Base-by-base conservation (phyloP, 2,329 filamentous ascomycete genomes). In the Chaetomium strumarium region DNA sequence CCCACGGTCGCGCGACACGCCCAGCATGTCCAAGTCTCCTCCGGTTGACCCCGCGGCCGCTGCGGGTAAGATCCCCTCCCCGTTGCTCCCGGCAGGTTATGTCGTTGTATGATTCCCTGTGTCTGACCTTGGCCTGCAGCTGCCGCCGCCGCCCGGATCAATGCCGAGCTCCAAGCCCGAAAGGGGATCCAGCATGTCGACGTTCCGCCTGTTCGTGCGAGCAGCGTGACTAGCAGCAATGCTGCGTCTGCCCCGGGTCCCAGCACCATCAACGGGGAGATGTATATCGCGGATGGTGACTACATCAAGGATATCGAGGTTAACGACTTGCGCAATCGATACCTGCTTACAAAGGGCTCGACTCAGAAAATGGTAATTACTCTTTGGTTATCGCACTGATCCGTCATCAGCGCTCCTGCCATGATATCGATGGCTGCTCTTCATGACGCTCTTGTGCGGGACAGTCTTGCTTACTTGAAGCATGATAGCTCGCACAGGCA, bases 351-450 rank as follows among this genome's bases (percentile, higher is more conserved):
- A 60, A 97, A 96, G 77, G 90, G 91, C 66, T 88, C 90, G 64
- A 96, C 90, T 61, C 93, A 97, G 79, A 95, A 96, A 83, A 96
- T 93, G 92, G 93, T 99, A 96, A 95, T 86, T 85, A 72, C 73
- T 80, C 81, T 79, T 79, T 74, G 80, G 76, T 70, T 73, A 67
- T 76, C 71, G 74, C 76, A 79, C 84, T 88, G 83, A 87, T 87
- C 67, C 64, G 66, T 62, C 67, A 67, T 64, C 68, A 68, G 61
- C 66, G 74, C 66, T 67, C 71, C 68, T 57, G 57, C 59, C 51
- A 36, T 51, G 43, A 47, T 62, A 67, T 64, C 66, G 66, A 64
- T 64, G 66, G 64, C 65, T 62, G 58, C 63, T 62, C 60, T 58
- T 7, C 38, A 41, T 50, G 46, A 54, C 46, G 43, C 46, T 58